Conservation (phyloP, 345 rosid genomes). For the Ceriops decandra region DNA sequence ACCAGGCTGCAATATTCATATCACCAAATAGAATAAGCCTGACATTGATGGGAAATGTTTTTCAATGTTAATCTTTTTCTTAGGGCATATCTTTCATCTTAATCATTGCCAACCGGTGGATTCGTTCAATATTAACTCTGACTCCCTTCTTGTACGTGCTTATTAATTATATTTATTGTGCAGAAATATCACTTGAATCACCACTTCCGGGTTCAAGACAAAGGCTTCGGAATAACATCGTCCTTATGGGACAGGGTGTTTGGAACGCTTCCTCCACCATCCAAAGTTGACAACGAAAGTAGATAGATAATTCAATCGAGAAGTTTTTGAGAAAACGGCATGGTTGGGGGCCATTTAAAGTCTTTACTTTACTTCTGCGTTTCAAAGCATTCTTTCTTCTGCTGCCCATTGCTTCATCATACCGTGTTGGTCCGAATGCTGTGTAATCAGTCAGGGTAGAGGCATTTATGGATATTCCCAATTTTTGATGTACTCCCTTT, state of each 20-base stretch:
- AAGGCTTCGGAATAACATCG: conserved; percentile 91
- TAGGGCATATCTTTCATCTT: too few relatives aligned
- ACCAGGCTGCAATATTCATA: too few relatives aligned
- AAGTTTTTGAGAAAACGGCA: neutral
- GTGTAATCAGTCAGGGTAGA: conserved; percentile 9
- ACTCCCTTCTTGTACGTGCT: neutral
- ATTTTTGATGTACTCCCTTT: conserved; percentile 9
- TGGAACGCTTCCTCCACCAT: conserved; percentile 68
- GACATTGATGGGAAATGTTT: too few relatives aligned
- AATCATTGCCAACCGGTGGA: too few relatives aligned
- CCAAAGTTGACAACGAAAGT: conserved; percentile 11
- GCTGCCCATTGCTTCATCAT: conserved; percentile 5
- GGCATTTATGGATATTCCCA: conserved; percentile 3
- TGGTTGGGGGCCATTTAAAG: neutral
- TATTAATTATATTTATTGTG: conserved; percentile 2
- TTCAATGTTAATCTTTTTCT: too few relatives aligned
- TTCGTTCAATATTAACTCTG: too few relatives aligned
- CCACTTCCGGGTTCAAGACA: conserved; percentile 82
- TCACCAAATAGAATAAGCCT: too few relatives aligned
- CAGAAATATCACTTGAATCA: conserved; percentile 96
- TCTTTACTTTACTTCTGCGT: neutral
- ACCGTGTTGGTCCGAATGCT: conserved; percentile 9
- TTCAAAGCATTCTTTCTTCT: conserved; percentile 4
- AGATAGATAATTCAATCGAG: conserved; percentile 11
- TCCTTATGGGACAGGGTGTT: conserved; percentile 84